A percentile compares a stretch with the other conserved stretches of the same genome.
These are phyloP conservation scores for Oryza australiensis DNA, from an alignment of 176 grass and related monocot genomes.

Conservation along the genomic window DNA sequence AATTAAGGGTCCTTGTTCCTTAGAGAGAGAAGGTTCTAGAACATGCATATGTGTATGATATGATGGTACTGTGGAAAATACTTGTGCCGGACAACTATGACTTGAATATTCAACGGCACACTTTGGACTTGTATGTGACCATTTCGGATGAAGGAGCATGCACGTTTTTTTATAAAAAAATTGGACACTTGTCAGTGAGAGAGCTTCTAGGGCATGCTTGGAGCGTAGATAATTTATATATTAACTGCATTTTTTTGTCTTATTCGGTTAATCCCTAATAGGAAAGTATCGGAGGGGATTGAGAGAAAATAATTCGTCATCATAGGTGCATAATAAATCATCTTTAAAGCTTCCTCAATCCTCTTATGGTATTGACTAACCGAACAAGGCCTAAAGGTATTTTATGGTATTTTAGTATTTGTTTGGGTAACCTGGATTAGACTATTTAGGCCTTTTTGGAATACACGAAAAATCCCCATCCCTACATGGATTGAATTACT, in stretches of 20 bases:
- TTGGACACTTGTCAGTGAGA: not conserved
- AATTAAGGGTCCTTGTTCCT: not conserved
- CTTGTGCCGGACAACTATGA: not conserved
- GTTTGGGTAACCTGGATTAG: not conserved
- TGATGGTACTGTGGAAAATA: slow-evolving; percentile 14
- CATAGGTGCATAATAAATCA: too few relatives aligned
- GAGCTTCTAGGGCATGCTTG: not conserved
- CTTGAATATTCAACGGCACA: slow-evolving; percentile 38
- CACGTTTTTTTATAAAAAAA: not conserved
- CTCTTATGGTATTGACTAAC: too few relatives aligned
- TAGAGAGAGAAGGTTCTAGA: not conserved
- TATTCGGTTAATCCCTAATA: too few relatives aligned
- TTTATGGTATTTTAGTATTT: not conserved
- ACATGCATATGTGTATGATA: not conserved
- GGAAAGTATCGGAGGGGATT: too few relatives aligned
- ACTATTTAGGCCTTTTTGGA: not conserved
- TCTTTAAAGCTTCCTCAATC: too few relatives aligned
- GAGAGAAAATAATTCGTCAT: too few relatives aligned
- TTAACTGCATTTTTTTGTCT: not conserved
- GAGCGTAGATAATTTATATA: not conserved
- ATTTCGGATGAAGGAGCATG: not conserved
- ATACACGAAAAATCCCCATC: not conserved
- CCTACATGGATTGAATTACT: not conserved
- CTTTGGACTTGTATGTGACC: not conserved
- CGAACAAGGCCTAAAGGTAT: too few relatives aligned